Evolutionary conservation across 768 basidiomycete genomes (phyloP), one percentile per base, ranked within the genome.

Genomic region (Boletus reticuloceps): DNA sequence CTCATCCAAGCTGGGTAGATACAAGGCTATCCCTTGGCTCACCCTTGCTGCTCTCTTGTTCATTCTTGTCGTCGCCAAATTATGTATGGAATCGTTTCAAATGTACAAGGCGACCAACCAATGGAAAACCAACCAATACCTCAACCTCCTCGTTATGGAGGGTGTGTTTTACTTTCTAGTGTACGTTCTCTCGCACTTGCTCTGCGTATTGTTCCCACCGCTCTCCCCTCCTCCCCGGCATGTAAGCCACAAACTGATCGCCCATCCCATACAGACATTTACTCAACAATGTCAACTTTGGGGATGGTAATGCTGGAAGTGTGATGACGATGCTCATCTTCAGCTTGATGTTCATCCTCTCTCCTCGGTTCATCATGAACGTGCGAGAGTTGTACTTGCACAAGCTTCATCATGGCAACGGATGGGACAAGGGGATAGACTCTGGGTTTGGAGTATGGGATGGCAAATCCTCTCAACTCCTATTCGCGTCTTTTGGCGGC

Each of bases 301-400:
- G 55, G 6, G 8, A 44, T 29, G 16, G 5, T 3, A 6, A 0
- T 6, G 1, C 19, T 6, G 61, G 31, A 19, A n/a, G 1, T 5
- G 31, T 52, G 9, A 13, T 49, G 40, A 27, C 36, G 38, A 1
- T 2, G 17, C 0, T 56, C 27, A 5, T 32, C 14, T 19, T 17
- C 43, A n/a, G 51, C 39, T 4, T 45, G 12, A 20, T 62, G 37
- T 60, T 32, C n/a, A 14, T 37, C 14, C 43, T 65, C 44, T 36
- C 64, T 3, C 58, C 64, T 19, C 64, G 64, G 11, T 66, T 65
- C 50, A 54, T 66, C 25, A 51, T 65, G 14, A 60, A 38, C 47
- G 44, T 66, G 14, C 61, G 64, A 10, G 55, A 54, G n/a, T 5
- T 66, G 38, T 29, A 63, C 49, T 1, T 12, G 6, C 39, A 14